Conservation (phyloP, 2,329 filamentous ascomycete genomes). For the Clonostachys byssicola region DNA sequence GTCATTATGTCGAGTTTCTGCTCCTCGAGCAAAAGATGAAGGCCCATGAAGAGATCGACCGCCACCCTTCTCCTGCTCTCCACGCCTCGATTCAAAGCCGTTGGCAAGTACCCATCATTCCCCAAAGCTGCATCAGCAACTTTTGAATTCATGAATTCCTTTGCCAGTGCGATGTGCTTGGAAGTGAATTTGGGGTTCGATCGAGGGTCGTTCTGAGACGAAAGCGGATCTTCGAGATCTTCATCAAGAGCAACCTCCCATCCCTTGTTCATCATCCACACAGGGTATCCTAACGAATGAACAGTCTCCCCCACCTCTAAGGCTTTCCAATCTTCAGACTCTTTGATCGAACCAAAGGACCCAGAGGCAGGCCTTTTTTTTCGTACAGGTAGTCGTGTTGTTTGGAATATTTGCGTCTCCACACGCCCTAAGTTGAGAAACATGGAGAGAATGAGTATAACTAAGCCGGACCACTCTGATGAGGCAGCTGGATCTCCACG, state of each 20-base stretch:
- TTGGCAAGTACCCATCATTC: slow-evolving; percentile 60
- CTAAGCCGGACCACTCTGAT: slow-evolving; percentile 66
- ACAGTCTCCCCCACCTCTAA: slow-evolving; percentile 41
- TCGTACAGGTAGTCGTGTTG: slow-evolving; percentile 18
- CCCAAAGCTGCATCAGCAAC: slow-evolving; percentile 52
- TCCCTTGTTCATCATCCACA: slow-evolving; percentile 56
- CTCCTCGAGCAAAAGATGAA: slow-evolving; percentile 89
- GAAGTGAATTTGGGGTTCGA: slow-evolving; percentile 36
- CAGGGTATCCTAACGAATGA: slow-evolving; percentile 43
- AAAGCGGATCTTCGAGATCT: slow-evolving; percentile 26
- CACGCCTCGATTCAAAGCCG: slow-evolving; percentile 44
- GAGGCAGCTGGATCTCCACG: slow-evolving; percentile 42
- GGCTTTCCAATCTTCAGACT: slow-evolving; percentile 39
- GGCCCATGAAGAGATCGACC: slow-evolving; percentile 64
- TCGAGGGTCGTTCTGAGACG: slow-evolving; percentile 14
- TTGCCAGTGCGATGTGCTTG: slow-evolving; percentile 52
- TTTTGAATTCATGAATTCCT: slow-evolving; percentile 59
- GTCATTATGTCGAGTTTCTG: slow-evolving; percentile 69
- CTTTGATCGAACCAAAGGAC: slow-evolving; percentile 25
- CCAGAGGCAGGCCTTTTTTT: slow-evolving; percentile 24
- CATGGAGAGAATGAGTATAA: slow-evolving; percentile 59
- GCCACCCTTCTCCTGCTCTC: slow-evolving; percentile 57
- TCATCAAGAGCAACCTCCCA: slow-evolving; percentile 72
- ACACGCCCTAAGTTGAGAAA: slow-evolving; percentile 54
- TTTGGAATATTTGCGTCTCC: slow-evolving; percentile 15